These are phyloP conservation scores for Senecio squalidus DNA, from an alignment of 140 eudicot species.

Conservation along the genomic window DNA sequence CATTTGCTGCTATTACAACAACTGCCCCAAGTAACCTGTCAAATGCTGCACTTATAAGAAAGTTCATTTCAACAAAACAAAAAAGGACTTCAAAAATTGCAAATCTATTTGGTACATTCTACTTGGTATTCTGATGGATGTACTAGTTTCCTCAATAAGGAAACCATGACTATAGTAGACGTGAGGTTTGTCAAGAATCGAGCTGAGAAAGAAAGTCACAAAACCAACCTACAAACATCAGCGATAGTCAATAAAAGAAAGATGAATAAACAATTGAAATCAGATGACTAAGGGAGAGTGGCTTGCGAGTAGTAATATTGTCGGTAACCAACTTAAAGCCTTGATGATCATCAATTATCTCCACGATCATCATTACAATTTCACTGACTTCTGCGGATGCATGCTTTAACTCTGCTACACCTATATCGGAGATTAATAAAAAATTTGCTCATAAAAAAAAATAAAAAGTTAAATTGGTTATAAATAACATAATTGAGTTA, in stretches of 20 bases:
- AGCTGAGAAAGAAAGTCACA: conserved; percentile 86
- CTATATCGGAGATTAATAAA: too few relatives aligned
- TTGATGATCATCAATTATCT: conserved; percentile 98
- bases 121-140: conserved; percentile 92
- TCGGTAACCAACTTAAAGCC: conserved; percentile 97
- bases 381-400: conserved; percentile 99
- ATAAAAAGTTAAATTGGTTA: too few relatives aligned
- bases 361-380: conserved; percentile 99
- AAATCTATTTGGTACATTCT: conserved; percentile 46
- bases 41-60: conserved; percentile 14
- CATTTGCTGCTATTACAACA: conserved; percentile 95
- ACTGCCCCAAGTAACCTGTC: conserved; percentile 92
- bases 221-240: conserved; percentile 74
- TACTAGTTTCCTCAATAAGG: conserved; percentile 84
- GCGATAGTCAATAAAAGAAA: neutral
- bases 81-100: too few relatives aligned
- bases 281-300: conserved; percentile 85
- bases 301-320: conserved; percentile 96
- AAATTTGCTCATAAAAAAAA: too few relatives aligned
- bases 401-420: conserved; percentile 74
- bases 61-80: neutral
- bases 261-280: neutral
- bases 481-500: too few relatives aligned
- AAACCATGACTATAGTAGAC: conserved; percentile 96
- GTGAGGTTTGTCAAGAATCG: conserved; percentile 96